phyloP scores from a whole-genome alignment of 2,329 filamentous ascomycete genomes.

The Colletotrichum chlorophyti region DNA sequence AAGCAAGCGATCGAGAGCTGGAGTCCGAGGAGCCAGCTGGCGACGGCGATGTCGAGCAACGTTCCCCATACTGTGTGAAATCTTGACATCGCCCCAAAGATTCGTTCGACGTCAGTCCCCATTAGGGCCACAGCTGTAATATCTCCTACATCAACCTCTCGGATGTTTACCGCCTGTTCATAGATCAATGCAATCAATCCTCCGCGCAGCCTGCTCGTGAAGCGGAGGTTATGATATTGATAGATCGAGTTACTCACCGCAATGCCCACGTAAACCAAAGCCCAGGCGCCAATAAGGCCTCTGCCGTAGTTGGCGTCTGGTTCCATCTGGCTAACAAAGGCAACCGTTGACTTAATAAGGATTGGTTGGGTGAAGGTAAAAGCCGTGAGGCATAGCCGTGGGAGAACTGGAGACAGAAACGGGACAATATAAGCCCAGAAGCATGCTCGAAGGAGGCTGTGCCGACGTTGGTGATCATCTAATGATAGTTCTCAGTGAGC shows the following conservation, averaged over 20 bases:
- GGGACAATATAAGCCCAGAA: slow-evolving; percentile 27
- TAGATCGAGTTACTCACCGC: slow-evolving; percentile 35
- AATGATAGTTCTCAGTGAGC: not conserved
- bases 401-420: slow-evolving; percentile 32
- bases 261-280: slow-evolving; percentile 39
- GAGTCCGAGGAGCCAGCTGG: slow-evolving; percentile 37
- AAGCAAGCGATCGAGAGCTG: slow-evolving; percentile 37
- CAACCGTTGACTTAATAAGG: slow-evolving; percentile 35
- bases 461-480: slow-evolving; percentile 28
- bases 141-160: slow-evolving; percentile 33
- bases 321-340: slow-evolving; percentile 25
- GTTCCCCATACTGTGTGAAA: slow-evolving; percentile 39
- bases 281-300: slow-evolving; percentile 38
- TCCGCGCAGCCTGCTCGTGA: slow-evolving; percentile 32
- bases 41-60: slow-evolving; percentile 36
- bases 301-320: slow-evolving; percentile 32
- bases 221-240: slow-evolving; percentile 34
- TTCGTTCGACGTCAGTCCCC: slow-evolving; percentile 42
- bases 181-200: slow-evolving; percentile 36
- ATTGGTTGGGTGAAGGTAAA: slow-evolving; percentile 41
- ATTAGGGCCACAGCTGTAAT: slow-evolving; percentile 40
- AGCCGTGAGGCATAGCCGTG: slow-evolving; percentile 34
- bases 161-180: slow-evolving; percentile 30
- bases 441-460: slow-evolving; percentile 28
- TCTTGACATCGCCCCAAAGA: slow-evolving; percentile 30